Conservation (phyloP, 2,329 filamentous ascomycete genomes). For the Talaromyces funiculosus region DNA sequence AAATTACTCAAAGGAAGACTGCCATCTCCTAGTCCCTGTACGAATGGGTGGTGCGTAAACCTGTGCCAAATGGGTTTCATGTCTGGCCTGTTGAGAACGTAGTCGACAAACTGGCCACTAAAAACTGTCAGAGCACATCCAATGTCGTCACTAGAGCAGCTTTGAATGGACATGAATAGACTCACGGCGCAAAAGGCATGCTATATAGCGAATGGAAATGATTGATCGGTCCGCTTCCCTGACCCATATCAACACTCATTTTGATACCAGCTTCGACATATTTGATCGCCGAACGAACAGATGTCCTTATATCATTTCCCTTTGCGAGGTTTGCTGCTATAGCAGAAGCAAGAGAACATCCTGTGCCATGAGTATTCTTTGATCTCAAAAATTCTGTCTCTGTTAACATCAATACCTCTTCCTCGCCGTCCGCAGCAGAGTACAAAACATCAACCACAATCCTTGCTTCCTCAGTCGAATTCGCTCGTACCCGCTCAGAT, state of each 20-base stretch:
- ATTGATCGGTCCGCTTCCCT: conserved; percentile 60
- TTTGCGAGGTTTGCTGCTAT: conserved; percentile 58
- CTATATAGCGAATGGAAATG: conserved; percentile 60
- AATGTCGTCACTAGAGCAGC: too few relatives aligned
- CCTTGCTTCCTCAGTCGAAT: conserved; percentile 53
- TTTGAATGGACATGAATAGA: neutral
- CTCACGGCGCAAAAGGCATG: conserved; percentile 55
- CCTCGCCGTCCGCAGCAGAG: conserved; percentile 44
- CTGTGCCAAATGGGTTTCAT: conserved; percentile 68
- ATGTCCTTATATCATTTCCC: conserved; percentile 44
- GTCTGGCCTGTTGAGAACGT: conserved; percentile 68
- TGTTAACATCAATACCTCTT: conserved; percentile 53
- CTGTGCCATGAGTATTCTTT: conserved; percentile 86
- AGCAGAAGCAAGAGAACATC: conserved; percentile 81
- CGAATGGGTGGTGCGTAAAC: conserved; percentile 79
- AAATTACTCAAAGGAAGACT: conserved; percentile 70
- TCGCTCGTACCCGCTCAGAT: conserved; percentile 55
- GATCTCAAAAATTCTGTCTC: conserved; percentile 66
- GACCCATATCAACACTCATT: conserved; percentile 51
- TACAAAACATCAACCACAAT: conserved; percentile 73
- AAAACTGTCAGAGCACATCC: neutral
- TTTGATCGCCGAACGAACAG: conserved; percentile 51
- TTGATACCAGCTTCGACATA: conserved; percentile 60
- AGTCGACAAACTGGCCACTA: conserved; percentile 75
- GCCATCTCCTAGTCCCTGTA: conserved; percentile 68